Evolutionary conservation across 331 rosid genomes (phyloP), one percentile per base, ranked within the genome.

Genomic region (Stylosanthes scabra): DNA sequence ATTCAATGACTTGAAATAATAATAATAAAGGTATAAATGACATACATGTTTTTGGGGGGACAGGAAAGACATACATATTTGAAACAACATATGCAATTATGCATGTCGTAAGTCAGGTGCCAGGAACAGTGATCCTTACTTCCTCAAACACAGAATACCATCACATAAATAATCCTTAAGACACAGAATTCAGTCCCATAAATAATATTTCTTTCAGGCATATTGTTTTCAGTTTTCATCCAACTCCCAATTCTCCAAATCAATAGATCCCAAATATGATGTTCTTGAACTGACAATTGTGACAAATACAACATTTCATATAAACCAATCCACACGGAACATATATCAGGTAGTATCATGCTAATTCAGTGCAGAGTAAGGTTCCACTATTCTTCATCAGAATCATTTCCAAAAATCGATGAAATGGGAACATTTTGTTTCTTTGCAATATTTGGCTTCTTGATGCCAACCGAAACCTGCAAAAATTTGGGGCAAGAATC

Each of bases 371-470:
- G 42, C 68, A 11, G 15, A 62, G 29, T 45, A 62, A 62, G 12
- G 37, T 56, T 59, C 8, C 52, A 54, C 77, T 74, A 81, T 47
- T 91, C 96, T 56, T 91, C 96, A 42, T 94, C 96, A 0, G 90
- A 87, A 56, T 89, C 93, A 2, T 85, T 78, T 49, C 87, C 56
- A 37, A 94, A 91, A 67, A 91, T 74, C 0, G 96, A 89, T 74
- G 97, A 88, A 11, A 87, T 68, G 0, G 78, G 63, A 14, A 79
- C 86, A 67, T 81, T 86, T 10, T 62, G 80, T 81, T 94, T 91
- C 89, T 87, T 87, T 29, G 83, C 82, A 80, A 82, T 81, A 72
- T 77, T 86, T 25, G 71, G 81, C 82, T 92, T 90, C 91, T 84
- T 87, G 50, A 75, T 85, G 77, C 82, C 86, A 14, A 81, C 42